A percentile compares a stretch with the other conserved stretches of the same genome.
phyloP scores from a whole-genome alignment of 2,329 filamentous ascomycete genomes.

The Pezicula carpinea region DNA sequence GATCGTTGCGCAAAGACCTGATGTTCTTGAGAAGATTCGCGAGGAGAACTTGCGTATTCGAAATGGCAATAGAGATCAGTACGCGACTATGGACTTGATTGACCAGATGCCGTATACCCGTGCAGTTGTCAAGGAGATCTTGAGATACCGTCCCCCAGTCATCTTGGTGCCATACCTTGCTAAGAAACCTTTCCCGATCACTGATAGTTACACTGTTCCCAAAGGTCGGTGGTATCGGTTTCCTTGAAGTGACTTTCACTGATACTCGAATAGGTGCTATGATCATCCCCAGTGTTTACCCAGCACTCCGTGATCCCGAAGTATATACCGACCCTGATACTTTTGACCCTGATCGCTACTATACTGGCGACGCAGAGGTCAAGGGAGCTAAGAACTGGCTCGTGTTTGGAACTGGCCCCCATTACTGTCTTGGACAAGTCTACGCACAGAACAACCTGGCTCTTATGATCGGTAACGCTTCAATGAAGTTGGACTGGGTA shows the following conservation, averaged over 20 bases:
- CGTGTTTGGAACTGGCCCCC: constrained; percentile 91
- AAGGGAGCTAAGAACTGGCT: constrained; percentile 90
- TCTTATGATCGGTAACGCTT: constrained; percentile 85
- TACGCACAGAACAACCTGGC: constrained; percentile 89
- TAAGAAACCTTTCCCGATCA: constrained; percentile 94
- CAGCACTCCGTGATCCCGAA: constrained; percentile 86
- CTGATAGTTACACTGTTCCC: constrained; percentile 80
- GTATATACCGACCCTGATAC: constrained; percentile 85
- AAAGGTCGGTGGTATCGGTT: constrained; percentile 54
- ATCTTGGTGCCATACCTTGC: constrained; percentile 94
- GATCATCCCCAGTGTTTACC: constrained; percentile 88
- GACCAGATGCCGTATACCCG: constrained; percentile 88
- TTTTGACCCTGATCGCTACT: constrained; percentile 90
- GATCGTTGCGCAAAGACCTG: constrained; percentile 87
- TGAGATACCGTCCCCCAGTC: constrained; percentile 92
- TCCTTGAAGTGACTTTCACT: constrained; percentile 10
- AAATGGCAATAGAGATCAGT: constrained; percentile 66
- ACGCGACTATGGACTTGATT: constrained; percentile 76
- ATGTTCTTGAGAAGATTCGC: constrained; percentile 81
- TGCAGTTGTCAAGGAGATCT: constrained; percentile 83
- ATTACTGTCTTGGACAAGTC: constrained; percentile 92
- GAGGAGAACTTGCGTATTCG: constrained; percentile 82
- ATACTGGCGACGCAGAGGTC: constrained; percentile 75
- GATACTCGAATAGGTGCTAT: constrained; percentile 59
- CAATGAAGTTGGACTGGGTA: constrained; percentile 81